A percentile compares a stretch with the other conserved stretches of the same genome.
Conservation (phyloP, 208 protist genomes). For the Trypanosoma grayi region DNA sequence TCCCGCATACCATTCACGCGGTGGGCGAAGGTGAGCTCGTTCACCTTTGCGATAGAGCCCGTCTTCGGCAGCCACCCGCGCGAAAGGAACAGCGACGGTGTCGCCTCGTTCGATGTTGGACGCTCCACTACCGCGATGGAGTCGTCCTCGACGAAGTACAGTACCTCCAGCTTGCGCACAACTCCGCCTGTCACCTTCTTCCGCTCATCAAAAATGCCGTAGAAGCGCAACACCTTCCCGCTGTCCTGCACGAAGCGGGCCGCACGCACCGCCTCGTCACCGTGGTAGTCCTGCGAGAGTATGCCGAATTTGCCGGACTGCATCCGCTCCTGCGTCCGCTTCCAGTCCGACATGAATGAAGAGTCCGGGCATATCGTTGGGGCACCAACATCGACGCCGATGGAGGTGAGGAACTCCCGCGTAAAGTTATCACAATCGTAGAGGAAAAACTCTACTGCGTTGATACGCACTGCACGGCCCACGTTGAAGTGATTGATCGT, state of each 20-base stretch:
- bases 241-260: slow-evolving; percentile 92
- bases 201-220: slow-evolving; percentile 80
- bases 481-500: slow-evolving; percentile 92
- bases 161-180: slow-evolving; percentile 86
- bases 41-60: slow-evolving; percentile 66
- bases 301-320: slow-evolving; percentile 56
- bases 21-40: slow-evolving; percentile 83
- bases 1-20: slow-evolving; percentile 79
- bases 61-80: slow-evolving; percentile 77
- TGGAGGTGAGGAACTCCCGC: slow-evolving; percentile 77
- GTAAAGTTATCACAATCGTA: slow-evolving; percentile 94
- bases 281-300: slow-evolving; percentile 50
- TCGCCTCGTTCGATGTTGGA: slow-evolving; percentile 82
- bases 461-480: slow-evolving; percentile 87
- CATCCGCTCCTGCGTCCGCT: slow-evolving; percentile 46
- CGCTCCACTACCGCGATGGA: slow-evolving; percentile 94
- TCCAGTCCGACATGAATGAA: slow-evolving; percentile 66
- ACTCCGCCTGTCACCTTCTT: slow-evolving; percentile 50
- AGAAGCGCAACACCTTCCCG: slow-evolving; percentile 96
- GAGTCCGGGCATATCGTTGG: slow-evolving; percentile 61
- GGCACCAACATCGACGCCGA: slow-evolving; percentile 67
- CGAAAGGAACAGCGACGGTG: slow-evolving; percentile 86
- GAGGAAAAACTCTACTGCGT: slow-evolving; percentile 90
- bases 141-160: slow-evolving; percentile 95
- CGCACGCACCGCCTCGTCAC: slow-evolving; percentile 67